Percentiles rank a stretch among this genome's conserved stretches.
Evolutionary conservation across 2,329 filamentous ascomycete genomes (phyloP).

Genomic region (Diaporthe amygdali): DNA sequence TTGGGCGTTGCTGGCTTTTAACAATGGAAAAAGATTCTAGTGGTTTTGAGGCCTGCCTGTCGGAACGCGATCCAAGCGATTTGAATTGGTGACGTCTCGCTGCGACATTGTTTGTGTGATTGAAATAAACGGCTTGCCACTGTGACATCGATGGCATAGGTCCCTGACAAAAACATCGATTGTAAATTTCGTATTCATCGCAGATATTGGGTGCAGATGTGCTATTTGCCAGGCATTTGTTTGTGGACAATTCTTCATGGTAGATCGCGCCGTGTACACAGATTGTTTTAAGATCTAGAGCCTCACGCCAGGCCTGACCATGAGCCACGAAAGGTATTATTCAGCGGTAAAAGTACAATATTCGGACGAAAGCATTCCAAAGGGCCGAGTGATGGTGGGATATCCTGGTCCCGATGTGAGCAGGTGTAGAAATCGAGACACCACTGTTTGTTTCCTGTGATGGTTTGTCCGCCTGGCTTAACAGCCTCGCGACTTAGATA

Average conservation of each 20-base stretch:
- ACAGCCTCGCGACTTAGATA: slow-evolving; percentile 25
- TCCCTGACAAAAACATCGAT: no score
- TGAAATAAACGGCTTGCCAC: no score
- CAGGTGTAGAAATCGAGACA: neutral
- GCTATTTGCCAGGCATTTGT: no score
- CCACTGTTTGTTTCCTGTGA: neutral
- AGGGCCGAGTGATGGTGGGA: neutral
- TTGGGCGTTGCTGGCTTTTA: slow-evolving; percentile 12
- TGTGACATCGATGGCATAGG: neutral
- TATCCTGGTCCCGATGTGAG: no score
- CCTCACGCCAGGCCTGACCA: neutral
- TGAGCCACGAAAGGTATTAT: neutral
- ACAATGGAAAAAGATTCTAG: neutral
- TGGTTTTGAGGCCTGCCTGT: neutral
- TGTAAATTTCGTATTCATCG: no score
- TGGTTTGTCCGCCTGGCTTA: neutral
- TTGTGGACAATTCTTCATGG: neutral
- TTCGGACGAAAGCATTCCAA: neutral
- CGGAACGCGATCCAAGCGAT: neutral
- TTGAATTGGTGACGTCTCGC: neutral
- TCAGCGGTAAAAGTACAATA: neutral
- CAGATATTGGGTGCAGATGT: neutral
- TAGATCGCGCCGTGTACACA: neutral
- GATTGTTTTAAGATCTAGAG: neutral
- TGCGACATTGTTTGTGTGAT: neutral